Percentiles rank a stretch among this genome's conserved stretches.
phyloP scores from a whole-genome alignment of 768 basidiomycete species.

The Coprinopsis strossmayeri region DNA sequence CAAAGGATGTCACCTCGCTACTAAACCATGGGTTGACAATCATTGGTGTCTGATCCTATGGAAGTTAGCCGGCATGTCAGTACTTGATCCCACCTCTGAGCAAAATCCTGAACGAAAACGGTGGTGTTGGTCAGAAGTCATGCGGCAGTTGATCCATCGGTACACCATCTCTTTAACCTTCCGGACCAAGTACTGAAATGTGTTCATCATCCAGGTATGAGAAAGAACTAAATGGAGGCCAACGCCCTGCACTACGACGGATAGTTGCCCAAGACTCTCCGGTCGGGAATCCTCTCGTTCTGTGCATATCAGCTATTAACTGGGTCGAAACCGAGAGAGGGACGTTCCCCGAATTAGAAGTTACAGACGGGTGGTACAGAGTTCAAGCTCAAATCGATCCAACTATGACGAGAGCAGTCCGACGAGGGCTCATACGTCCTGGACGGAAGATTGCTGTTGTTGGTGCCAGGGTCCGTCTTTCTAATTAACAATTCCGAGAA shows the following conservation, averaged over 20 bases:
- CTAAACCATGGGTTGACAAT: constrained; percentile 81
- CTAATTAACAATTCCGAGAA: background rate
- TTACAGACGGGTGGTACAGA: constrained; percentile 98
- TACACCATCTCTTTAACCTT: constrained; percentile 24
- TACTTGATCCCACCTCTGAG: constrained; percentile 61
- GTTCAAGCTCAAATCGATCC: constrained; percentile 72
- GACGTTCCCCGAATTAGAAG: constrained; percentile 62
- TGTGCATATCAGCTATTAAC: constrained; percentile 72
- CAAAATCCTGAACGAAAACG: constrained; percentile 36
- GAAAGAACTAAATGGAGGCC: constrained; percentile 70
- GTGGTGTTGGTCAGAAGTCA: constrained; percentile 83
- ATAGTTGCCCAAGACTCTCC: constrained; percentile 82
- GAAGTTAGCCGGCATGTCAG: constrained; percentile 87
- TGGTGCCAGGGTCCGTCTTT: constrained; percentile 64
- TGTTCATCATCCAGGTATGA: constrained; percentile 58
- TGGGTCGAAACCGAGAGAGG: constrained; percentile 35
- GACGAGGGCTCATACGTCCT: constrained; percentile 55
- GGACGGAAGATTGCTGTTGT: constrained; percentile 82
- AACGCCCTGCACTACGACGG: constrained; percentile 75
- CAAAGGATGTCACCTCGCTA: constrained; percentile 62
- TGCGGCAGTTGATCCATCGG: constrained; percentile 84
- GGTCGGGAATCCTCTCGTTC: constrained; percentile 71
- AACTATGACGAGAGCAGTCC: constrained; percentile 64
- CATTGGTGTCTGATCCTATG: constrained; percentile 89
- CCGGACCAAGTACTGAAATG: background rate